Base-by-base conservation (phyloP, 2,329 filamentous ascomycete genomes). In the Fusarium staphyleae region DNA sequence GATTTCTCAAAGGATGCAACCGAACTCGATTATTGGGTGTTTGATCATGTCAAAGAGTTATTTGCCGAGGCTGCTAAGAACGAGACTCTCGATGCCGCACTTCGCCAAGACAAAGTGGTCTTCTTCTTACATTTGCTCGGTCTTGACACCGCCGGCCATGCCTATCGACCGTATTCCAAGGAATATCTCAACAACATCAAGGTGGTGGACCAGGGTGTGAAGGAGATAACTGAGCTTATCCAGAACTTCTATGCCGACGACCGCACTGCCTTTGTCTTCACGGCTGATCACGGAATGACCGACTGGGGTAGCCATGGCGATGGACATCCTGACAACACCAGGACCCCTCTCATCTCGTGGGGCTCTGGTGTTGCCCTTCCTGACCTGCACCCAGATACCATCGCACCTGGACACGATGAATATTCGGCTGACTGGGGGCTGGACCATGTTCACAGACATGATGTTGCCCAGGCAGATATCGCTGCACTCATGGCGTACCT, bases 301-400 rank as follows among this genome's bases (percentile, higher is more conserved):
- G 95, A 99, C 74, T 97, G 90, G 88, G 95, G 96, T n/a, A 98
- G 93, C 66, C 96, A 99, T 72, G 96, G 96, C 30, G 95, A 99
- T 72, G 95, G 95, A 7, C 93, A 99, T 74, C 95, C 95, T 0
- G 90, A 99, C 72, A 99, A 98, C 68, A 99, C 95, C 3, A 85
- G 95, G 43, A 99, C 95, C 1, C 95, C 95, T 1, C 78, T 99
- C 26, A 90, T 99, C 63, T 87, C 84, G 3, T 99, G 95, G 95
- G 95, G 95, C 10, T 91, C 95, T 47, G 95, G 95, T 8, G 85
- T 98, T 32, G 91, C 92, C 3, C 82, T 83, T 60, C 95, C 95
- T 1, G 77, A 86, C 41, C 75, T 85, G 3, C 77, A 80, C 26
- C 70, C 78, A 3, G 80, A 79, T 2, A 71, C 72, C 3, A 73